phyloP scores from a whole-genome alignment of 139 green algal genomes.

The Picochlorum costavermella region DNA sequence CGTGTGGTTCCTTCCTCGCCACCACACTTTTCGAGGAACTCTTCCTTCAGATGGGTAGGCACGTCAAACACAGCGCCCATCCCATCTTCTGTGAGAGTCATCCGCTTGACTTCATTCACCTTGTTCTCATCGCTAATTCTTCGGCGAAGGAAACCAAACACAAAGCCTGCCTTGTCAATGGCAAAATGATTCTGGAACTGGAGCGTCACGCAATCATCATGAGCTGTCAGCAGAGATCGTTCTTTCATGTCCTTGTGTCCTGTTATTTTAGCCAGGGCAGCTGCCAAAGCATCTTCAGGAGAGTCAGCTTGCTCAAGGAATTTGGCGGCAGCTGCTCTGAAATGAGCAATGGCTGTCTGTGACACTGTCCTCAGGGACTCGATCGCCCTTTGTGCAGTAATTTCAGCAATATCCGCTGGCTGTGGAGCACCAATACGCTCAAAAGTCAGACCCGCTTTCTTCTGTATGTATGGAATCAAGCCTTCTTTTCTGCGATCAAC shows the following conservation, averaged over 20 bases:
- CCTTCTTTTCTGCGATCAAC: constrained; percentile 70
- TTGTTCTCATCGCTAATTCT: constrained; percentile 44
- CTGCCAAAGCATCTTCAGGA: constrained; percentile 64
- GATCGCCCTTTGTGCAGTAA: constrained; percentile 61
- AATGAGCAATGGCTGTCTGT: constrained; percentile 37
- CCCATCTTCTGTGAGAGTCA: constrained; percentile 73
- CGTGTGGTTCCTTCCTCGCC: neutral
- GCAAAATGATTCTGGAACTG: constrained; percentile 25
- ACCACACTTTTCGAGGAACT: constrained; percentile 48
- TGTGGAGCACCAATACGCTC: constrained; percentile 84
- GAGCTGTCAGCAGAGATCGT: constrained; percentile 74
- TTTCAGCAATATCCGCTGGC: constrained; percentile 76
- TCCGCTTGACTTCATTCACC: constrained; percentile 67
- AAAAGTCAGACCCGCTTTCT: constrained; percentile 69
- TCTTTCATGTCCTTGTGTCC: constrained; percentile 64
- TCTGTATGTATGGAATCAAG: constrained; percentile 75
- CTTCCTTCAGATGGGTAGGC: constrained; percentile 40
- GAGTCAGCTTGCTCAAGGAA: constrained; percentile 39
- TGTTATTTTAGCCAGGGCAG: constrained; percentile 81
- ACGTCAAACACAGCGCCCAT: constrained; percentile 87
- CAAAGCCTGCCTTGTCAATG: constrained; percentile 37
- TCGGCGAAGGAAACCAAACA: constrained; percentile 65
- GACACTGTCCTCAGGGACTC: constrained; percentile 56
- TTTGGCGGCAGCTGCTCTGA: constrained; percentile 40
- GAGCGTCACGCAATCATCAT: constrained; percentile 80